Evolutionary conservation across 306 rosid species (phyloP), one percentile per base, ranked within the genome.

Genomic region (Carpinus viminea): DNA sequence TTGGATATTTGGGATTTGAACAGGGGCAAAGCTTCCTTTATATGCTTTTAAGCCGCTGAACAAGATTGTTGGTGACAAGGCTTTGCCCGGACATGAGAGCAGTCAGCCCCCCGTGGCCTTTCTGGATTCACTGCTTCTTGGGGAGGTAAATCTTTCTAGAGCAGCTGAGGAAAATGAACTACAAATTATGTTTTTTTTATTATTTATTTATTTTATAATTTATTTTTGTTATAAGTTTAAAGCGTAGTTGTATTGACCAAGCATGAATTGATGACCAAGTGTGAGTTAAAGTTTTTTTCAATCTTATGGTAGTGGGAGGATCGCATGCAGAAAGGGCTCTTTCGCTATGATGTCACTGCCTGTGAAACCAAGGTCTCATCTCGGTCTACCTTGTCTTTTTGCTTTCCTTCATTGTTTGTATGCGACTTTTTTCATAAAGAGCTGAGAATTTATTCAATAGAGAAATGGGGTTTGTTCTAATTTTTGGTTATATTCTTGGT

Each of bases 311-410:
- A 94, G 97, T 94, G 98, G 98, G 98, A 94, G 85, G 94, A 92
- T 73, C 98, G 98, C 80, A 72, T 88, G 93, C 98, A 92, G 85
- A 85, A 82, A 72, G 97, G 97, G 57, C 96, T 94, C 15, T 94
- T 94, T 72, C 98, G 98, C 61, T 94, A 92, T 46, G 98, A 94
- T 74, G 98, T 94, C 74, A 92, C 98, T 36, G 90, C 96, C 74
- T 94, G 98, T 72, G 96, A 92, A 82, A 94, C 97, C 75, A 94
- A 94, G 97, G 98, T 93, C 31, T 48, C 53, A 31, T 79, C 70
- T 70, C 36, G 3, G 46, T 72, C 69, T 46, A 3, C 41, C 17
- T 50, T 73, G 21, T 70, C 7, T 34, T 36, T 21, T 12, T 73
- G 2, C 15, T 21, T 34, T 13, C 78, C 68, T 41, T 41, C 12